Percentiles rank a stretch among this genome's conserved stretches.
phyloP scores from a whole-genome alignment of 2,329 filamentous ascomycete genomes.

The Microsporum ferrugineum region DNA sequence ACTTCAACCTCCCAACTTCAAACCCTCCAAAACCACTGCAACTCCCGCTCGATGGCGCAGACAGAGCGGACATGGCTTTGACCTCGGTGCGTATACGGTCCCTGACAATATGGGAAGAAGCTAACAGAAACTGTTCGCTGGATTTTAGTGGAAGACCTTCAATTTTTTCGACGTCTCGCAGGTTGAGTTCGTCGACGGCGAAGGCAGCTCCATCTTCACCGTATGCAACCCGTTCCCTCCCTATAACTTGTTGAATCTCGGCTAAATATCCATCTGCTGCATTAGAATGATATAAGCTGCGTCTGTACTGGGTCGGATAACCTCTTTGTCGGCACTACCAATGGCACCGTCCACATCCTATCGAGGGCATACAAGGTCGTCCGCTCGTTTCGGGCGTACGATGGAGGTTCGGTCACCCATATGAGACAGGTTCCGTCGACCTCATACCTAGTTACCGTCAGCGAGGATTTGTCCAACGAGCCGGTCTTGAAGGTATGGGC shows the following conservation, averaged over 20 bases:
- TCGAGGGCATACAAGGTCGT: slow-evolving; percentile 78
- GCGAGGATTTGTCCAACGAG: slow-evolving; percentile 78
- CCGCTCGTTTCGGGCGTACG: slow-evolving; percentile 77
- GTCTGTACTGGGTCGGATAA: slow-evolving; percentile 79
- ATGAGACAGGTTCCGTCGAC: slow-evolving; percentile 88
- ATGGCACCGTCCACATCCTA: slow-evolving; percentile 79
- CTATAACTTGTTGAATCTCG: not conserved
- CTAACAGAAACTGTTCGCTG: not conserved
- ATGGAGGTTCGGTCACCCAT: slow-evolving; percentile 64
- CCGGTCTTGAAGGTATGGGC: slow-evolving; percentile 96
- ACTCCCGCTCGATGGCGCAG: slow-evolving; percentile 22
- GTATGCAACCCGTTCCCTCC: slow-evolving; percentile 37
- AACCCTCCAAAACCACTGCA: not conserved
- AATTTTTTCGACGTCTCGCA: slow-evolving; percentile 96
- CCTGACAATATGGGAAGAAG: not conserved
- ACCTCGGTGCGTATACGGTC: slow-evolving; percentile 27
- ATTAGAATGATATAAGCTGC: slow-evolving; percentile 58
- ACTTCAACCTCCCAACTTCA: not conserved
- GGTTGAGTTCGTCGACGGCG: slow-evolving; percentile 68
- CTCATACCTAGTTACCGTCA: slow-evolving; percentile 64
- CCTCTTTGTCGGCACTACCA: slow-evolving; percentile 74
- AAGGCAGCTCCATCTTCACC: slow-evolving; percentile 67
- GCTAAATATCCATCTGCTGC: slow-evolving; percentile 1
- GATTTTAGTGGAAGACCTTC: slow-evolving; percentile 88
- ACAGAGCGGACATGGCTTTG: slow-evolving; percentile 31